A percentile compares a stretch with the other conserved stretches of the same genome.
Evolutionary conservation across 192 early-diverging fungal genomes (phyloP).

Genomic region (Helicostylum pulchrum): DNA sequence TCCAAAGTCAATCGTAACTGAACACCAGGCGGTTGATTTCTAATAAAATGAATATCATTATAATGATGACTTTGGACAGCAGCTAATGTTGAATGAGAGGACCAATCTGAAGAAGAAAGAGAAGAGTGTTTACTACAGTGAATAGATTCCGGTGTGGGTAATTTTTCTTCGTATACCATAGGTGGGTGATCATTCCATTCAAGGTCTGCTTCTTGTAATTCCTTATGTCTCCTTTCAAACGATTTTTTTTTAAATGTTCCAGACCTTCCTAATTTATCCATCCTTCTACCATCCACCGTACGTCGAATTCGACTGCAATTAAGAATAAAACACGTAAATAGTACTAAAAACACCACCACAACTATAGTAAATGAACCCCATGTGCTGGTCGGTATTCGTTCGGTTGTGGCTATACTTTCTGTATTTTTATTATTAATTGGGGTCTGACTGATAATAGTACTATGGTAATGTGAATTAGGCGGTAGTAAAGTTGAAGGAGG

Average conservation of each 20-base stretch:
- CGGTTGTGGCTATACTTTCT: not conserved
- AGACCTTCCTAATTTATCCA: constrained; percentile 6
- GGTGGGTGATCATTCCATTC: constrained; percentile 6
- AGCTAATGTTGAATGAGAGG: not conserved
- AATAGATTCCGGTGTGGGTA: constrained; percentile 1
- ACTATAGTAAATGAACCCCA: constrained; percentile 3
- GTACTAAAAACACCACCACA: not conserved
- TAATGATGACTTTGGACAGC: constrained; percentile 8
- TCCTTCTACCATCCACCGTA: not conserved
- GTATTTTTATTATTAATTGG: too few relatives aligned
- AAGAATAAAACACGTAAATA: constrained; percentile 12
- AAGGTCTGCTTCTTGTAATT: constrained; percentile 6
- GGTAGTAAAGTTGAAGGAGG: too few relatives aligned
- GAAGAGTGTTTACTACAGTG: constrained; percentile 1
- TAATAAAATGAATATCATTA: not conserved
- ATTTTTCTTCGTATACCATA: not conserved
- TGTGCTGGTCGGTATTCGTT: constrained; percentile 6
- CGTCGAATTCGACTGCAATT: constrained; percentile 13
- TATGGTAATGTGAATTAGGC: too few relatives aligned
- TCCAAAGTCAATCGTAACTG: not conserved
- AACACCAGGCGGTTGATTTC: constrained; percentile 5
- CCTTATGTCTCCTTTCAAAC: constrained; percentile 12
- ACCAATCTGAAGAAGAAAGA: constrained; percentile 3
- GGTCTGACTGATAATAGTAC: too few relatives aligned
- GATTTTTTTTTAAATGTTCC: constrained; percentile 5